Percentiles rank a stretch among this genome's conserved stretches.
Conservation (phyloP, 75 land plant genomes). For the Sequoia sempervirens region DNA sequence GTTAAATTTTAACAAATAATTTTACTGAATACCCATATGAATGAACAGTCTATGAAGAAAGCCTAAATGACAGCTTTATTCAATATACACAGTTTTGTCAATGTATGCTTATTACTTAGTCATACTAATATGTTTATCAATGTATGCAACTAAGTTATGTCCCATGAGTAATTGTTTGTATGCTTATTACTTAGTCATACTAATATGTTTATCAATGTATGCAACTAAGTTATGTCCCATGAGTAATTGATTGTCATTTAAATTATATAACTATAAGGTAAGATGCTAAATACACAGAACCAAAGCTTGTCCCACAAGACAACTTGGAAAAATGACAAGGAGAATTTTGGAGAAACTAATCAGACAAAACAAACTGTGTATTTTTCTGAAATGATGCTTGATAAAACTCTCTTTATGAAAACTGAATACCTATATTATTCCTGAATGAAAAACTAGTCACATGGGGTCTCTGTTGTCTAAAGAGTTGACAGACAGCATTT, state of each 20-base stretch:
- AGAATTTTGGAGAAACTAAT: background rate
- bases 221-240: background rate
- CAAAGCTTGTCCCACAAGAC: background rate
- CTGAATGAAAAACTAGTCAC: background rate
- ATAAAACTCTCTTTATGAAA: background rate
- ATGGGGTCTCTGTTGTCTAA: background rate
- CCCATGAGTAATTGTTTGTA: background rate
- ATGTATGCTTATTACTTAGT: background rate
- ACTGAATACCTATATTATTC: background rate
- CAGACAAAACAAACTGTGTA: background rate
- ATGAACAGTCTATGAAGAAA: too few species aligned
- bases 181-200: background rate
- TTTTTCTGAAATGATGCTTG: background rate
- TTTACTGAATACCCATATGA: background rate
- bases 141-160: background rate
- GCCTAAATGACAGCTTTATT: background rate
- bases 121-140: background rate
- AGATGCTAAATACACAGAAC: background rate
- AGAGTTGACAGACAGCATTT: background rate
- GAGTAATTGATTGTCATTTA: background rate
- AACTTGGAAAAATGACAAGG: background rate
- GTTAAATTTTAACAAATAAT: too few species aligned
- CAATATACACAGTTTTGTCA: too few species aligned
- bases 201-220: background rate
- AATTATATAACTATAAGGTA: too few species aligned